Base-by-base conservation (phyloP, 805 yeast genomes). In the Cyberlindnera maritima region DNA sequence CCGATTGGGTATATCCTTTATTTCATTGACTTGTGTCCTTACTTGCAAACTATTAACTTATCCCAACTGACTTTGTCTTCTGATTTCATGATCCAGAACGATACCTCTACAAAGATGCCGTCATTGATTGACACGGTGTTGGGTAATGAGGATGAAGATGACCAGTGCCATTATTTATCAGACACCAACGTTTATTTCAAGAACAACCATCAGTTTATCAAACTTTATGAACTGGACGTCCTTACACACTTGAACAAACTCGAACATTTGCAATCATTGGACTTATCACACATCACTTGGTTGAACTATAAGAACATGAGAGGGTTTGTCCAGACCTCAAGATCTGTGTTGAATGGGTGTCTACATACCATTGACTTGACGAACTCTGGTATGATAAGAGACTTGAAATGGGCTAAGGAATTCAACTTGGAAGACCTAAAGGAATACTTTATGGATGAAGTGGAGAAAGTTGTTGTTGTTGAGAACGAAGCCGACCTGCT, bases 1-100 rank as follows among this genome's bases (percentile, higher is more conserved):
- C 97, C 97, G 1, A 67, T 84, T 25, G 97, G 96, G 0, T 79
- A 80, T 52, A 58, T 90, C 10, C 59, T 89, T 13, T 95, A 87
- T 61, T 58, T 88, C 32, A 59, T 89, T 33, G 75, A 74, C n/a
- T 67, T 78, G 29, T 90, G 96, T 59, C 80, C 80, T 13, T 83
- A 85, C 54, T 56, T 89, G 32, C 65, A 60, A 14, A 56, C 66
- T 3, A 55, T 89, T 20, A 74, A 89, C 56, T 62, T 89, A n/a
- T 80, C 80, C 5, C 75, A 76, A 40, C 55, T 88, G 8, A 75
- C 85, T 1, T 66, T 88, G 10, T 83, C 88, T 6, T 68, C 72
- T 14, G 97, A 89, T 65, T 88, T 83, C 58, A 25, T n/a, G 31
- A 34, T 14, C 15, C 12, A 13, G 39, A 45, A 29, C 11, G 31